Evolutionary conservation across 371 early-diverging fungal species (phyloP).

Genomic region (Syncephalastrum racemosum): DNA sequence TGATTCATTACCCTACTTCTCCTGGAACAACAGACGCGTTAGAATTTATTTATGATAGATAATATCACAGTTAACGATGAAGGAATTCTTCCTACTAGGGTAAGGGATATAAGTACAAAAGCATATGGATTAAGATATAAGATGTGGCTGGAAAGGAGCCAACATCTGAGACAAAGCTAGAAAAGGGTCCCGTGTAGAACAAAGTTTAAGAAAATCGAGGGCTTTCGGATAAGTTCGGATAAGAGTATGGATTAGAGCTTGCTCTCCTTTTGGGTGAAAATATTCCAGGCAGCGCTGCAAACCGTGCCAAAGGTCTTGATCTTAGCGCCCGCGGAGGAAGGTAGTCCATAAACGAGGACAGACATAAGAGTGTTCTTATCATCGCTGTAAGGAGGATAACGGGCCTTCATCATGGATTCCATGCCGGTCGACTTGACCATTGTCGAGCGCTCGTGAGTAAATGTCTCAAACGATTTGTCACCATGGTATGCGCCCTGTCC

Average conservation of each 20-base stretch:
- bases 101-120: too few species aligned
- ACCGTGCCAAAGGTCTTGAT: slow-evolving; percentile 23
- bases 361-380: slow-evolving; percentile 33
- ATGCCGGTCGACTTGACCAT: slow-evolving; percentile 51
- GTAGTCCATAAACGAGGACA: slow-evolving; percentile 30
- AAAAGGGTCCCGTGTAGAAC: too few species aligned
- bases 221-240: not conserved
- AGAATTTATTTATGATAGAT: too few species aligned
- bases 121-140: too few species aligned
- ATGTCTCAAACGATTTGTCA: slow-evolving; percentile 69
- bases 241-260: slow-evolving; percentile 17
- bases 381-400: slow-evolving; percentile 53
- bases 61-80: too few species aligned
- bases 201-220: too few species aligned
- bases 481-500: slow-evolving; percentile 87
- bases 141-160: too few species aligned
- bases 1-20: too few species aligned
- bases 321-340: slow-evolving; percentile 26
- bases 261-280: slow-evolving; percentile 25
- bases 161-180: too few species aligned
- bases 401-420: slow-evolving; percentile 42
- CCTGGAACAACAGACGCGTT: too few species aligned
- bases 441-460: slow-evolving; percentile 65
- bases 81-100: too few species aligned
- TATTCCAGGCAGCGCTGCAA: slow-evolving; percentile 31